phyloP scores from a whole-genome alignment of 441 rosid genomes.

The Kokia cookei region DNA sequence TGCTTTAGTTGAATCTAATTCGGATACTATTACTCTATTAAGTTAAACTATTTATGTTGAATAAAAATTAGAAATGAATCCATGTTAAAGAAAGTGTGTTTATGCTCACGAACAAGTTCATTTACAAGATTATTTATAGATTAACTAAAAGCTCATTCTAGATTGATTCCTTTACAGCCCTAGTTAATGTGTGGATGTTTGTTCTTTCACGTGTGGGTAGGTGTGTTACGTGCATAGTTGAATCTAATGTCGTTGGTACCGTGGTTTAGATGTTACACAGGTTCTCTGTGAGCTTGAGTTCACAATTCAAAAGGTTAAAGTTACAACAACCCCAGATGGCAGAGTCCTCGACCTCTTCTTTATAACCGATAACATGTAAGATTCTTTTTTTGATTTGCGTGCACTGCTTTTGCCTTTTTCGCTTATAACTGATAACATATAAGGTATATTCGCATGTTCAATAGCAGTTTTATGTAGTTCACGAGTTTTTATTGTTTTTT shows the following conservation, averaged over 20 bases:
- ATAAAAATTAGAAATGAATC: background rate
- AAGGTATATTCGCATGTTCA: background rate
- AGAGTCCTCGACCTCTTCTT: conserved; percentile 86
- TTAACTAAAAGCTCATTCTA: background rate
- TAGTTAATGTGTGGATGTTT: background rate
- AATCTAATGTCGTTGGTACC: conserved; percentile 4
- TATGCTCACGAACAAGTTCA: background rate
- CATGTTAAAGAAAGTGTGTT: background rate
- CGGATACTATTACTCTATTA: no score
- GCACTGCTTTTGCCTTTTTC: background rate
- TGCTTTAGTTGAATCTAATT: no score
- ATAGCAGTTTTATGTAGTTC: background rate
- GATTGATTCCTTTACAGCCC: background rate
- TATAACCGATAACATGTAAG: conserved; percentile 75
- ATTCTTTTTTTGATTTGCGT: background rate
- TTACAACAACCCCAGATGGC: conserved; percentile 72
- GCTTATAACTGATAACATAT: no score
- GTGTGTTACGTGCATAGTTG: background rate
- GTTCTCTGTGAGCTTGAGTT: conserved; percentile 78
- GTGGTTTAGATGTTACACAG: conserved; percentile 61
- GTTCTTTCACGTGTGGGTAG: background rate
- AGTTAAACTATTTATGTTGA: background rate
- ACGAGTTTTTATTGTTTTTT: background rate
- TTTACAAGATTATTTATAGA: background rate
- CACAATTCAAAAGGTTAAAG: conserved; percentile 81